These are phyloP conservation scores for Fusarium pseudoanthophilum DNA, from an alignment of 2,329 filamentous ascomycete genomes.

Conservation along the genomic window DNA sequence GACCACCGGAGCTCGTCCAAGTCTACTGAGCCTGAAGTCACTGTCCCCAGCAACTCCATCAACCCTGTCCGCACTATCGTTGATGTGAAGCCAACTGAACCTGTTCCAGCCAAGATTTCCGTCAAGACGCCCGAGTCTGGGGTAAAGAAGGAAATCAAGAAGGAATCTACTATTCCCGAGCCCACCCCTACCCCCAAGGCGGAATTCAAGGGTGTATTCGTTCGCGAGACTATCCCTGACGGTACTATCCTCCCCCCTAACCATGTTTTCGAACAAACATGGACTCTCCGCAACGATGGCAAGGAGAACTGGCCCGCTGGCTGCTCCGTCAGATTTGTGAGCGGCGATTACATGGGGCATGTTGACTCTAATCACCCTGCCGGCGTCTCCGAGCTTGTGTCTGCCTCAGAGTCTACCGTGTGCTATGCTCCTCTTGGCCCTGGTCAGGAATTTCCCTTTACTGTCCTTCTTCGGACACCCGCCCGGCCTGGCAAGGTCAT, in stretches of 20 bases:
- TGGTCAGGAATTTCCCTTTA: slow-evolving; percentile 82
- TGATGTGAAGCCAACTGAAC: slow-evolving; percentile 73
- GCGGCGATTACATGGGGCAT: slow-evolving; percentile 96
- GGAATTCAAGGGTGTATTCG: slow-evolving; percentile 69
- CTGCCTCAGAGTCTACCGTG: slow-evolving; percentile 84
- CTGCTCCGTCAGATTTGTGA: slow-evolving; percentile 89
- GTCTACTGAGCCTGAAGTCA: slow-evolving; percentile 57
- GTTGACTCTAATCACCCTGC: slow-evolving; percentile 83
- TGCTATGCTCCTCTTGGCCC: slow-evolving; percentile 75
- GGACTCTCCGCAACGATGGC: slow-evolving; percentile 90
- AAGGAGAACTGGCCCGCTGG: slow-evolving; percentile 84
- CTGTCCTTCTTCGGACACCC: slow-evolving; percentile 85
- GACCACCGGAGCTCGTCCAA: slow-evolving; percentile 64
- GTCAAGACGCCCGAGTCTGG: slow-evolving; percentile 16
- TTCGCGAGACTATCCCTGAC: slow-evolving; percentile 82
- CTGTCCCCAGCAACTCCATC: slow-evolving; percentile 59
- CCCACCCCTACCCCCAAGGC: slow-evolving; percentile 40
- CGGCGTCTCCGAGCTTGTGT: slow-evolving; percentile 79
- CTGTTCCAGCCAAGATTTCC: slow-evolving; percentile 27
- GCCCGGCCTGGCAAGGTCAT: slow-evolving; percentile 80
- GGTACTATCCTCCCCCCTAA: slow-evolving; percentile 77
- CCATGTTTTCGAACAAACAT: slow-evolving; percentile 86
- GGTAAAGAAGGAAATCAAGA: slow-evolving; percentile 26
- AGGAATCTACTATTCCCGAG: slow-evolving; percentile 44
- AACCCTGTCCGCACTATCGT: slow-evolving; percentile 76